Conservation (phyloP, 805 yeast species). For the Wickerhamomyces kurtzmanii region DNA sequence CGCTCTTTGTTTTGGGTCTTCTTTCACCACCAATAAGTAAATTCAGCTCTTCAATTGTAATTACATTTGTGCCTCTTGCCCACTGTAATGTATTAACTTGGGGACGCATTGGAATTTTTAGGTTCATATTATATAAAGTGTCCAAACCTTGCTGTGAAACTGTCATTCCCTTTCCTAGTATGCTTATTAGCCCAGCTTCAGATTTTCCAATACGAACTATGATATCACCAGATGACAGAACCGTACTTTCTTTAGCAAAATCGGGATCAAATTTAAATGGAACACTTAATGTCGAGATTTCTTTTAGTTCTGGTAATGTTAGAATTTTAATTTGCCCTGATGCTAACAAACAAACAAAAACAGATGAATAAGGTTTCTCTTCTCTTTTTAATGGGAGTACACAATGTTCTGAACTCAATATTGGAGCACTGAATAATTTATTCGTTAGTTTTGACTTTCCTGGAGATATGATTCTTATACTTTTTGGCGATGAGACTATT, state of each 20-base stretch:
- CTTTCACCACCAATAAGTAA: slow-evolving; percentile 63
- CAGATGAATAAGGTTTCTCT: slow-evolving; percentile 31
- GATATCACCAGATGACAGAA: slow-evolving; percentile 45
- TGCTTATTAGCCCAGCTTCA: slow-evolving; percentile 41
- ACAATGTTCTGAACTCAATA: slow-evolving; percentile 42
- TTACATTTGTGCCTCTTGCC: slow-evolving; percentile 68
- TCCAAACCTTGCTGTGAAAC: slow-evolving; percentile 28
- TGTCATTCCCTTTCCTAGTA: slow-evolving; percentile 31
- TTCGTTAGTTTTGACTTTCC: slow-evolving; percentile 58
- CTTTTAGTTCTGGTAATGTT: slow-evolving; percentile 56
- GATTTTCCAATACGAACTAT: slow-evolving; percentile 45
- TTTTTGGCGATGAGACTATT: slow-evolving; percentile 43
- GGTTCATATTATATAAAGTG: slow-evolving; percentile 57
- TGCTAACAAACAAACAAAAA: slow-evolving; percentile 32
- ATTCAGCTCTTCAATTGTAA: slow-evolving; percentile 57
- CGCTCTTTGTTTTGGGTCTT: slow-evolving; percentile 48
- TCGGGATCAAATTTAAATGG: slow-evolving; percentile 30
- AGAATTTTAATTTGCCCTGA: slow-evolving; percentile 35
- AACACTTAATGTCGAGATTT: slow-evolving; percentile 36
- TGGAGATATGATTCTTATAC: slow-evolving; percentile 51
- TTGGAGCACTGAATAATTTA: slow-evolving; percentile 41
- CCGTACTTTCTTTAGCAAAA: slow-evolving; percentile 32
- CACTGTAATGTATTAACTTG: slow-evolving; percentile 70
- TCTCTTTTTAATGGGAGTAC: slow-evolving; percentile 16
- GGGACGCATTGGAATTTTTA: slow-evolving; percentile 72